Conservation (phyloP, 2,329 filamentous ascomycete species). For the Ophiostoma australiae region DNA sequence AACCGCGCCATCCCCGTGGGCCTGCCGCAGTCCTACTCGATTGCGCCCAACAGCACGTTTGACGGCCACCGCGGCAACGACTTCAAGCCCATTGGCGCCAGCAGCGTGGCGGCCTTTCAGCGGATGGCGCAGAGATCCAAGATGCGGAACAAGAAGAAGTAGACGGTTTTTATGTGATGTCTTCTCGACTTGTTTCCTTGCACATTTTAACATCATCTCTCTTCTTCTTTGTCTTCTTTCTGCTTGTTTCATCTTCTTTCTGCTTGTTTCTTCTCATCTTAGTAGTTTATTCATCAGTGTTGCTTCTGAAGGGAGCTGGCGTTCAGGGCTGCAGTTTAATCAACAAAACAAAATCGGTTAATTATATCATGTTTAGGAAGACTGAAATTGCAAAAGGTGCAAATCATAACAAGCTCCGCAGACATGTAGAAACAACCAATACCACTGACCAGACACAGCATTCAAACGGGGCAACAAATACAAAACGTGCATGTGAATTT, state of each 20-base stretch:
- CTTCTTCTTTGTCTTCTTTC: neutral
- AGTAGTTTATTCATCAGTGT: neutral
- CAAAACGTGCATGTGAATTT: too few species aligned
- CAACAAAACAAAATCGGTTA: neutral
- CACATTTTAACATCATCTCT: neutral
- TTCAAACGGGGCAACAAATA: too few species aligned
- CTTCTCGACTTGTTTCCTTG: neutral
- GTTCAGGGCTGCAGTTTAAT: neutral
- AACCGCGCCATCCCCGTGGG: conserved; percentile 55
- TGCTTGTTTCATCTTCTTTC: neutral
- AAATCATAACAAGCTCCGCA: too few species aligned
- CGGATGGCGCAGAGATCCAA: conserved; percentile 62
- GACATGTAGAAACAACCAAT: neutral
- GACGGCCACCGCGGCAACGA: conserved; percentile 47
- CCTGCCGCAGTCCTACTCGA: conserved; percentile 53
- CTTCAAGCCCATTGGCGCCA: conserved; percentile 58
- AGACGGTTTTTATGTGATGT: neutral
- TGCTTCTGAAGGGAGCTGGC: neutral
- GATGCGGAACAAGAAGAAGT: conserved; percentile 30
- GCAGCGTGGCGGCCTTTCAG: conserved; percentile 59
- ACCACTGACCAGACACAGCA: too few species aligned
- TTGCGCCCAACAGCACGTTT: conserved; percentile 59
- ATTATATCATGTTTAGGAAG: neutral
- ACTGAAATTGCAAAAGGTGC: neutral
- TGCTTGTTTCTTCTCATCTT: neutral